phyloP scores from a whole-genome alignment of 1,139 yeast genomes.

The Candida tropicalis region DNA sequence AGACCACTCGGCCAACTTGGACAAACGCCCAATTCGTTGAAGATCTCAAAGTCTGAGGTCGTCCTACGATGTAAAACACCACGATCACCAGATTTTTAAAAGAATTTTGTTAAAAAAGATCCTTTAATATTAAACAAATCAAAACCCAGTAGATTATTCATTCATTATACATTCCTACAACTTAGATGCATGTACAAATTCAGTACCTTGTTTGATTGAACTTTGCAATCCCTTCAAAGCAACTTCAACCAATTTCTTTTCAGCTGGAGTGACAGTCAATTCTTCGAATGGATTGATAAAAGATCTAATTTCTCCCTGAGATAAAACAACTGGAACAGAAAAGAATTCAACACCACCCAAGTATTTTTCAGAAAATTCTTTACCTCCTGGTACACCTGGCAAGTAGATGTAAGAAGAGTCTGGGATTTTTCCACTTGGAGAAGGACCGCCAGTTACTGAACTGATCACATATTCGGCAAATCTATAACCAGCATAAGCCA shows the following conservation, averaged over 20 bases:
- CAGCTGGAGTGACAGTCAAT: slow-evolving; percentile 41
- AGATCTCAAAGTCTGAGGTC: slow-evolving; percentile 15
- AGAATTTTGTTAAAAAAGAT: no score
- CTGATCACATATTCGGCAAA: slow-evolving; percentile 56
- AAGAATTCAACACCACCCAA: slow-evolving; percentile 54
- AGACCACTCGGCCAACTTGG: neutral
- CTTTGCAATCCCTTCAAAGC: slow-evolving; percentile 57
- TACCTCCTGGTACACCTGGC: slow-evolving; percentile 56
- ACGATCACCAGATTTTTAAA: no score
- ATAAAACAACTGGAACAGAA: slow-evolving; percentile 61
- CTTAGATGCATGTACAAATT: slow-evolving; percentile 54
- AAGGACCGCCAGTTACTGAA: slow-evolving; percentile 37
- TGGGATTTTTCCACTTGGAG: slow-evolving; percentile 27
- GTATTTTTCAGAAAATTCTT: slow-evolving; percentile 40
- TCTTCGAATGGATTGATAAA: slow-evolving; percentile 47
- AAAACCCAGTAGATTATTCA: no score
- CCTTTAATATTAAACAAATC: no score
- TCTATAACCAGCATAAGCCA: slow-evolving; percentile 77
- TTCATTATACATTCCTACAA: slow-evolving; percentile 24
- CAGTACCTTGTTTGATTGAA: slow-evolving; percentile 63
- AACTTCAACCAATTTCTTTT: slow-evolving; percentile 46
- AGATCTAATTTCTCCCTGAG: slow-evolving; percentile 51
- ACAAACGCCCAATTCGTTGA: slow-evolving; percentile 10
- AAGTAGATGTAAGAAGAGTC: slow-evolving; percentile 66
- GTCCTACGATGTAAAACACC: no score